phyloP scores from a whole-genome alignment of 768 basidiomycete genomes.

The Saitozyma podzolica region DNA sequence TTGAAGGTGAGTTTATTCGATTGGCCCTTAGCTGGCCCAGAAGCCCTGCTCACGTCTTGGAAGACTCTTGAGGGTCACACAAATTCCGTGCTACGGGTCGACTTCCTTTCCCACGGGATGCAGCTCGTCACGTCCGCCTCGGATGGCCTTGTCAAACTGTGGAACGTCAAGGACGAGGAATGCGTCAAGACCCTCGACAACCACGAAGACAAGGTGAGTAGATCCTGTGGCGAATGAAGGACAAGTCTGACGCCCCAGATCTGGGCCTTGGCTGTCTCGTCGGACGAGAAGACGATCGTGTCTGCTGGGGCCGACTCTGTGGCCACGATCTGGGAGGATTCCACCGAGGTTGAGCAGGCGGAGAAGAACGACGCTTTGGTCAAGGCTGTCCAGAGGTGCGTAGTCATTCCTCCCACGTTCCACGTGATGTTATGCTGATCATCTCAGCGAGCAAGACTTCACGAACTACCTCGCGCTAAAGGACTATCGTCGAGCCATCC shows the following conservation, averaged over 20 bases:
- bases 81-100: conserved; percentile 90
- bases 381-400: conserved; percentile 77
- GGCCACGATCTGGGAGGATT: conserved; percentile 94
- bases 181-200: conserved; percentile 89
- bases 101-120: conserved; percentile 77
- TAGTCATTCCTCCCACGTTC: conserved; percentile 14
- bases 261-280: conserved; percentile 87
- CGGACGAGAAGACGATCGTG: conserved; percentile 78
- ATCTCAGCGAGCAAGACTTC: conserved; percentile 87
- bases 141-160: conserved; percentile 93
- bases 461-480: conserved; percentile 80
- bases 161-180: conserved; percentile 86
- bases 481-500: conserved; percentile 87
- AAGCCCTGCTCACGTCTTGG: not conserved
- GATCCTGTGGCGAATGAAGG: not conserved
- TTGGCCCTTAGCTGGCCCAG: not conserved
- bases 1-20: conserved; percentile 57
- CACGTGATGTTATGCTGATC: not conserved
- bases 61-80: conserved; percentile 97
- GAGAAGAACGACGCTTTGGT: conserved; percentile 73
- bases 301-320: conserved; percentile 96
- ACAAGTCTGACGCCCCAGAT: conserved; percentile 60
- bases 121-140: conserved; percentile 88
- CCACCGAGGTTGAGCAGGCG: conserved; percentile 75
- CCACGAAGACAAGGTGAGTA: conserved; percentile 91